Base-by-base conservation (phyloP, 2,329 filamentous ascomycete species). In the Pseudocercospora fijiensis region DNA sequence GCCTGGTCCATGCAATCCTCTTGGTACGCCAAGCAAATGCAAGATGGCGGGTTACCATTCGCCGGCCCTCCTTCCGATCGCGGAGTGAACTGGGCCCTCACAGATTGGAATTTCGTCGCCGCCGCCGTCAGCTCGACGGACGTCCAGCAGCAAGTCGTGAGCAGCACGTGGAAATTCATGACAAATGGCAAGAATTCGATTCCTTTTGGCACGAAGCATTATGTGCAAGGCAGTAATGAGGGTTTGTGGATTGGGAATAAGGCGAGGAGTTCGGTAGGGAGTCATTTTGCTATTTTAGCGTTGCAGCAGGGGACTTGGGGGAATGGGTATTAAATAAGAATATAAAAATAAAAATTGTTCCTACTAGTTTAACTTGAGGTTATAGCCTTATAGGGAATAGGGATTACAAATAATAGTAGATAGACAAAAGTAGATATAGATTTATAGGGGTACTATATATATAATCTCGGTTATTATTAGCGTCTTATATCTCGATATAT, bases 121-220 rank as follows among this genome's bases (percentile, higher is more conserved):
- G 70, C 71, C 3, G 63, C 62, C 16, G 65, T 68, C 1, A 65
- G 63, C 8, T 69, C 63, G 2, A 28, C 43, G 0, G 55, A 65
- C 0, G 61, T 72, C 1, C 68, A 72, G 30, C 18, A 63, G n/a
- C 56, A 61, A 7, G 58, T 72, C n/a, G 62, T 72, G 18, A 66
- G 69, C 11, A 71, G 64, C 1, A 72, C 70, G 7, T 65, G 68
- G 49, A 57, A 57, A 2, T 72, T 69, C 65, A 37, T 72, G 59
- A 69, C 68, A 2, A 71, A 72, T 51, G 69, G 68, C 2, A 52
- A 64, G 28, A 70, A 72, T 45, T 51, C 22, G 5, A 66, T 72
- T n/a, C 71, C 71, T 2, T 72, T 72, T 20, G 70, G 70, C 2
- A 72, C 70, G 22, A 73, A 73, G 49, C 72, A 72, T 27, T 62